phyloP scores from a whole-genome alignment of 1,284 basidiomycete species.

The Singerocomus inundabilis region DNA sequence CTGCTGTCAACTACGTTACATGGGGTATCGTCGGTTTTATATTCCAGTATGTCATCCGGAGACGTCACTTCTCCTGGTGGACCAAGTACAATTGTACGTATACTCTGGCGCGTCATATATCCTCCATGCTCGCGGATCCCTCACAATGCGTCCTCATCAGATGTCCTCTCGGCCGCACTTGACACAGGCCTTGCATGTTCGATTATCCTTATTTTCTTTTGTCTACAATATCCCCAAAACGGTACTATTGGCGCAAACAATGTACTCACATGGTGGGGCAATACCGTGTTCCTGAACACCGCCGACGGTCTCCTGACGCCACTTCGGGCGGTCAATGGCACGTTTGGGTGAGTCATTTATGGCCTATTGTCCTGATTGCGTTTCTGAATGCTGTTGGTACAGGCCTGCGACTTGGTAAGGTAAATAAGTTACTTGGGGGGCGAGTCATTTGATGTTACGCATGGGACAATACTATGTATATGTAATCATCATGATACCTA shows the following conservation, averaged over 20 bases:
- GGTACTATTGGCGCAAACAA: slow-evolving; percentile 43
- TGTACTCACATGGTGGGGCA: slow-evolving; percentile 53
- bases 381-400: background rate
- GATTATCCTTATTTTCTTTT: slow-evolving; percentile 47
- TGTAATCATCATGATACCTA: slow-evolving; percentile 8
- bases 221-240: slow-evolving; percentile 44
- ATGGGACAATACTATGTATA: background rate
- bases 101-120: background rate
- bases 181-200: slow-evolving; percentile 48
- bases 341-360: slow-evolving; percentile 31
- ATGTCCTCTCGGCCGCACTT: slow-evolving; percentile 52
- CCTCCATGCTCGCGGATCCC: background rate
- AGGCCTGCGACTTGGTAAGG: slow-evolving; percentile 22
- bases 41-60: slow-evolving; percentile 55
- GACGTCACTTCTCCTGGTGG: slow-evolving; percentile 54
- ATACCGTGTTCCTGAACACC: slow-evolving; percentile 44
- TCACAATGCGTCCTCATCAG: slow-evolving; percentile 16
- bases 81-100: slow-evolving; percentile 50
- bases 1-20: slow-evolving; percentile 46
- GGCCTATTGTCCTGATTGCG: too few species aligned
- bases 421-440: too few species aligned
- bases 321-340: slow-evolving; percentile 24
- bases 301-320: slow-evolving; percentile 37
- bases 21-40: slow-evolving; percentile 52
- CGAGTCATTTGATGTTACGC: background rate